Percentiles rank a stretch among this genome's conserved stretches.
Evolutionary conservation across 2,329 filamentous ascomycete species (phyloP).

Genomic region (Rosellinia necatrix): DNA sequence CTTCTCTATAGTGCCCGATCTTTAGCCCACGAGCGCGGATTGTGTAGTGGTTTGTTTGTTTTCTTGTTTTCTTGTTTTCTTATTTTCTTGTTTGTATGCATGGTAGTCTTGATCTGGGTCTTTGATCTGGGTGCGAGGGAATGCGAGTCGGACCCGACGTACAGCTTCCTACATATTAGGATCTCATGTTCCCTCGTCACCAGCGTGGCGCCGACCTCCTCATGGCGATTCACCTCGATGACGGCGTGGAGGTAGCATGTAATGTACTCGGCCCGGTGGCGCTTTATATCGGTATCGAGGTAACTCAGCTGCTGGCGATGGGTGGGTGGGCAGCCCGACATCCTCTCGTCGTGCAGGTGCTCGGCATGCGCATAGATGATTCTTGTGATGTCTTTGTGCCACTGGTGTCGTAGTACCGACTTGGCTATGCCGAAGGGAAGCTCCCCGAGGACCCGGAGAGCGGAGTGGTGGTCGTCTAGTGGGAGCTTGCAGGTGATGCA

Average conservation of each 20-base stretch:
- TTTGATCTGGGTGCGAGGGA: background rate
- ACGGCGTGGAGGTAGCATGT: constrained; percentile 26
- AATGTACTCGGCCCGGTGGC: constrained; percentile 25
- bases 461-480: constrained; percentile 29
- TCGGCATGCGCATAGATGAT: constrained; percentile 36
- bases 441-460: constrained; percentile 30
- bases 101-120: background rate
- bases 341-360: constrained; percentile 27
- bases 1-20: too few relatives aligned
- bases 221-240: constrained; percentile 17
- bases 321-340: constrained; percentile 7
- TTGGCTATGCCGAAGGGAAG: constrained; percentile 32
- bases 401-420: constrained; percentile 34
- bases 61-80: too few relatives aligned
- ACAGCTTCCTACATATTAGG: constrained; percentile 14
- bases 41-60: too few relatives aligned
- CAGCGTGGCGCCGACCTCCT: constrained; percentile 15
- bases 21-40: too few relatives aligned
- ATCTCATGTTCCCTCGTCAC: constrained; percentile 21
- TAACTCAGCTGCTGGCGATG: constrained; percentile 12
- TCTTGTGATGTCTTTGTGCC: constrained; percentile 33
- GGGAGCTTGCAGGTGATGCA: constrained; percentile 24
- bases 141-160: background rate
- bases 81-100: too few relatives aligned
- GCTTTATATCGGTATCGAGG: constrained; percentile 19